phyloP scores from a whole-genome alignment of 1,284 basidiomycete species.

The Inonotus obliquus region DNA sequence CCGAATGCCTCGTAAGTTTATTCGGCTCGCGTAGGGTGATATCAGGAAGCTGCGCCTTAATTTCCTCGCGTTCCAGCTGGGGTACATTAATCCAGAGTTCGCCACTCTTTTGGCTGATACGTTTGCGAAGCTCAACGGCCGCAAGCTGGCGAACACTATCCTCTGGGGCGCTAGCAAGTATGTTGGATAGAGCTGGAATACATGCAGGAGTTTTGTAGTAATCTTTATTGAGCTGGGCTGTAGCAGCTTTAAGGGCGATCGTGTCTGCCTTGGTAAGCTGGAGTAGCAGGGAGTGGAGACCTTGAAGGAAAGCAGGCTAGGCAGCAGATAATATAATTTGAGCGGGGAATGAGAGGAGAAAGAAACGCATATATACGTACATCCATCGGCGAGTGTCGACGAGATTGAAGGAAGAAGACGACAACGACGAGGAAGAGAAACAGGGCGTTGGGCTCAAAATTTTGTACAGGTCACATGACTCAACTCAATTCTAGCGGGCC shows the following conservation, averaged over 20 bases:
- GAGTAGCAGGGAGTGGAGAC: slow-evolving; percentile 78
- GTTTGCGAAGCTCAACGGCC: slow-evolving; percentile 97
- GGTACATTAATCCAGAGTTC: slow-evolving; percentile 81
- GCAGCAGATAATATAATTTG: background rate
- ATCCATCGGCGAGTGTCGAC: slow-evolving; percentile 3
- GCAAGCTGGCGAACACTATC: slow-evolving; percentile 86
- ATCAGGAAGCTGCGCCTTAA: slow-evolving; percentile 84
- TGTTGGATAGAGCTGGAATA: slow-evolving; percentile 88
- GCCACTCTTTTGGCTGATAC: slow-evolving; percentile 77
- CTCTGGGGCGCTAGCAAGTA: slow-evolving; percentile 83
- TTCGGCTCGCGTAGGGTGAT: slow-evolving; percentile 76
- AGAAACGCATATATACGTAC: slow-evolving; percentile 3
- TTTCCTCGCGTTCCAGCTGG: slow-evolving; percentile 69
- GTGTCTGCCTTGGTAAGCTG: slow-evolving; percentile 88
- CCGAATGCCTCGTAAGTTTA: slow-evolving; percentile 83
- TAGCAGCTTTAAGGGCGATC: slow-evolving; percentile 87
- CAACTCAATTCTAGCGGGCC: no score
- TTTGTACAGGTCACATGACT: background rate
- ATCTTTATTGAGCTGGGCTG: slow-evolving; percentile 83
- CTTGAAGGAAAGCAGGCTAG: slow-evolving; percentile 68
- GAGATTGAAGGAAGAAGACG: background rate
- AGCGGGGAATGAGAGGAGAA: background rate
- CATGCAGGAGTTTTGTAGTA: slow-evolving; percentile 91
- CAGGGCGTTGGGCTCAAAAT: slow-evolving; percentile 3
- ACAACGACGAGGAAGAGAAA: background rate